Base-by-base conservation (phyloP, 1,139 yeast species). In the Arxiozyma slooffiae region DNA sequence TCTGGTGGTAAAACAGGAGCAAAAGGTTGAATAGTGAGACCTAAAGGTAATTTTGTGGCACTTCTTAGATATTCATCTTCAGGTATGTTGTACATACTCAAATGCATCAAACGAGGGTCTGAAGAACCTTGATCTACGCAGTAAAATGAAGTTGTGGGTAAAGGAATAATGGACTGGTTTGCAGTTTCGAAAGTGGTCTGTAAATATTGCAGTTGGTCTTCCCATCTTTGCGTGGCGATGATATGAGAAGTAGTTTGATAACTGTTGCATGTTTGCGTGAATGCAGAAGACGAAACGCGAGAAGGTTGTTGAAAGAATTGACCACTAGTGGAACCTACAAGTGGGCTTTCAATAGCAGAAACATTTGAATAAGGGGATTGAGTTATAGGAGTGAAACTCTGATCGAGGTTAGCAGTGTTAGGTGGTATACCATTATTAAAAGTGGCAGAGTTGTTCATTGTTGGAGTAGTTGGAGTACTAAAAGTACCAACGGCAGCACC, bases 1-100 rank as follows among this genome's bases (percentile, higher is more conserved):
- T 81, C 87, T 1, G 58, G 52, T 8, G 58, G 61, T 46, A 71
- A 66, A 20, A 69, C 60, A 18, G 80, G 80, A 1, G 96, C 95
- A 72, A 92, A 88, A 3, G 98, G 98, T 48, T 89, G 79, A 17
- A 89, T 71, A 2, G 88, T 75, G 52, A 92, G 71, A 0, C 96
- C 90, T 41, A 92, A 71, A 1, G 98, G 98, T 49, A 92, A 70
- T 55, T 81, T 82, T 0, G 96, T 78, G 1, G 82, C 79, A 38
- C 77, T 73, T 59, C 95, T 76, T 53, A 90, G 70, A 48, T 77
- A 79, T 57, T 87, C 95, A 17, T 82, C 74, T 41, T 78, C 80
- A 1, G 98, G 98, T 14, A 90, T 79, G 58, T 82, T 82, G 67
- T 89, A 87, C 88, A 89, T 79, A 2, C 96, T 74, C 50, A 87